Evolutionary conservation across 2,329 filamentous ascomycete species (phyloP), one percentile per base, ranked within the genome.

Genomic region (Cercospora janseana): DNA sequence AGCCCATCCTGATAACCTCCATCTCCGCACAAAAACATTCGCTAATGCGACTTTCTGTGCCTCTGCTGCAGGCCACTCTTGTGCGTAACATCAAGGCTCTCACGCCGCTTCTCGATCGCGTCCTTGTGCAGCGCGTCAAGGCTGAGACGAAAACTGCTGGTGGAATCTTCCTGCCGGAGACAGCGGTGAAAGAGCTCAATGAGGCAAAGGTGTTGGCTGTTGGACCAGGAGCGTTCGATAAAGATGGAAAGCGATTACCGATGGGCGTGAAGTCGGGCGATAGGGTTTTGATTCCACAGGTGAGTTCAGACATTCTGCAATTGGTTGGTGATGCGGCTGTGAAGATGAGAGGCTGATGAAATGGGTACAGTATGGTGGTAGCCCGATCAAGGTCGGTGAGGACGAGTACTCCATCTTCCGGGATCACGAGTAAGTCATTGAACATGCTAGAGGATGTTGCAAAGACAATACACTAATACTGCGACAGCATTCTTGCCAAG

Each of bases 111-210:
- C 85, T 98, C 75, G 93, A 98, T 83, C 92, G 93, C 66, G 90
- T 98, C 64, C 86, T 98, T 60, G 89, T 98, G 63, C 93, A 98
- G 84, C 89, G 93, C 75, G 77, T 96, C 77, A 97, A 97, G 80
- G 88, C 92, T 67, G 92, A 97, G 77, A 75, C 90, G 70, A 96
- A 96, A 82, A 98, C 93, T 42, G 90, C 93, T 65, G 85, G 85
- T 68, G 93, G 93, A 67, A 95, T 98, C 80, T 96, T 94, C 81
- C 87, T 98, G 60, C 93, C 93, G 63, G 93, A 98, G 79, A 91
- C 86, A 56, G 88, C 86, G 67, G 89, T 97, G 69, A 95, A 98
- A 82, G 93, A 98, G 75, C 82, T 97, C 70, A 97, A 96, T 76
- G 92, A 97, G 80, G 93, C 88, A 66, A 91, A 89, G 76, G 93